Conservation (phyloP, 352 stramenopile species). For the Globisporangium yorkense region DNA sequence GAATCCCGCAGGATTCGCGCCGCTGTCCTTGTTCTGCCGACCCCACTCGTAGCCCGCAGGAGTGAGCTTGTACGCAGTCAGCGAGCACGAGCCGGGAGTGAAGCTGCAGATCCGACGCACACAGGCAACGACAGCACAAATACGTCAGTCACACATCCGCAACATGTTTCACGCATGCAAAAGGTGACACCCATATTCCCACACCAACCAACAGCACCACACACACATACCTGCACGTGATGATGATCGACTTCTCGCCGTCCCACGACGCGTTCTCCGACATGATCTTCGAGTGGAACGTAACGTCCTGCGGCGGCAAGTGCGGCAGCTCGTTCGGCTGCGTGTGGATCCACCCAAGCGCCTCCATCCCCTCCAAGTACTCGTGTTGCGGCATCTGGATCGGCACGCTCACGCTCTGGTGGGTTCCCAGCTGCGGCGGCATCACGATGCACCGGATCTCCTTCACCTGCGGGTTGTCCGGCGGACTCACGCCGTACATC, state of each 20-base stretch:
- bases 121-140: neutral
- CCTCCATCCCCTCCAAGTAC: conserved; percentile 96
- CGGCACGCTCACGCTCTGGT: conserved; percentile 97
- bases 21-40: conserved; percentile 95
- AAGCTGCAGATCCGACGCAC: neutral
- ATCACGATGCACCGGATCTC: conserved; percentile 99
- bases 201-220: neutral
- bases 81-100: conserved; percentile 96
- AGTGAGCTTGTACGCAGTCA: conserved; percentile 99
- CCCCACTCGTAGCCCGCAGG: conserved; percentile 97
- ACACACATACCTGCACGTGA: conserved; percentile 78
- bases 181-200: too few species aligned
- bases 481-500: conserved; percentile 98
- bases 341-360: conserved; percentile 99
- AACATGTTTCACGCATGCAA: too few species aligned
- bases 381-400: conserved; percentile 95
- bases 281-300: conserved; percentile 96
- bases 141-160: too few species aligned
- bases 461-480: conserved; percentile 98
- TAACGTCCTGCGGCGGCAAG: conserved; percentile 94
- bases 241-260: conserved; percentile 96
- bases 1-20: conserved; percentile 94
- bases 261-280: conserved; percentile 96
- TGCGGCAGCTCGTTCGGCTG: conserved; percentile 98
- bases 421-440: conserved; percentile 98